Evolutionary conservation across 441 rosid genomes (phyloP), one percentile per base, ranked within the genome.

Genomic region (Raphanus hybrid): DNA sequence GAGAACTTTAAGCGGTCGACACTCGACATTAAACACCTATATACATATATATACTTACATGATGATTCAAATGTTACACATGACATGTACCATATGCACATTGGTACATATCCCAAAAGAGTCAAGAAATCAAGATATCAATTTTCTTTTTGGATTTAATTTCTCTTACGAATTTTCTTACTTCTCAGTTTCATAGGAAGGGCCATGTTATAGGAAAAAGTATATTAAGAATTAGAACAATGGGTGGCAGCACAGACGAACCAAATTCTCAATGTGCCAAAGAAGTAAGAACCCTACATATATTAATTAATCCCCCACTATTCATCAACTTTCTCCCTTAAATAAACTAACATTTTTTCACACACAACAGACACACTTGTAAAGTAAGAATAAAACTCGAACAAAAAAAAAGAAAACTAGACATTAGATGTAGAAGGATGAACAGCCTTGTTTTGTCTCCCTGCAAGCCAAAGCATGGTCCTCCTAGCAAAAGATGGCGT

Each of bases 401-500:
- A 16, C 18, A 16, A 57, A 15, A 41, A 72, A 34, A 54, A 43
- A 2, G 12, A 23, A 37, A 14, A 64, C 86, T 87, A 92, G 71
- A 86, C 82, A 50, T 84, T 69, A 23, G 88, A 83, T 27, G 92
- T 77, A 59, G 84, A 77, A 70, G 91, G 87, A 80, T 90, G 90
- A 62, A 86, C 93, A 84, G 87, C 84, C 87, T 89, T 92, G 90
- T 84, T 92, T 78, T 88, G 94, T 82, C 84, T 90, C 64, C 96
- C 98, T 48, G 12, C 77, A 78, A 94, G 86, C 98, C 98, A 92
- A 64, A 83, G 86, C 85, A 92, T 82, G 29, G 97, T 88, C 85
- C 90, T 92, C 82, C 92, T 91, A 0, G 97, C 92, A 89, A 94
- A 92, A 63, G 97, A 90, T 43, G 98, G 93, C 2, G 96, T 90